Percentiles rank a stretch among this genome's conserved stretches.
Conservation (phyloP, 75 land plant genomes). For the Sequoiadendron giganteum region DNA sequence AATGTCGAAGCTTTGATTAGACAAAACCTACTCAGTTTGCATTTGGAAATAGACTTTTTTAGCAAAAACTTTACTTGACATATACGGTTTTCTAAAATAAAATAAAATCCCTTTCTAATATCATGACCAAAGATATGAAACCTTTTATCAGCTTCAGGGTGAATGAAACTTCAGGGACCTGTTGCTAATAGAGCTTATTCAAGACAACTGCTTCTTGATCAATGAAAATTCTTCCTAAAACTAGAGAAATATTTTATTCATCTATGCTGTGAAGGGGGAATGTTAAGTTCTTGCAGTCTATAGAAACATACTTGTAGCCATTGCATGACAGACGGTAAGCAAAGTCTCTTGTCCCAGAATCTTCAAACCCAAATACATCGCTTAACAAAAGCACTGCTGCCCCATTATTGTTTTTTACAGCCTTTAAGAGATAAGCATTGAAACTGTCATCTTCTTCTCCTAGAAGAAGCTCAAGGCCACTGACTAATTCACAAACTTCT, state of each 20-base stretch:
- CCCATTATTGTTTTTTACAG: conserved; percentile 91
- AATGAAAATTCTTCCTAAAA: neutral
- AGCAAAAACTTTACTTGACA: neutral
- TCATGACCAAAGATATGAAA: neutral
- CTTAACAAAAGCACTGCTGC: conserved; percentile 72
- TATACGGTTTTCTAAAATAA: neutral
- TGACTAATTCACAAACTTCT: conserved; percentile 87
- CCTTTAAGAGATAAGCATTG: conserved; percentile 64
- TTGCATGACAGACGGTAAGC: conserved; percentile 86
- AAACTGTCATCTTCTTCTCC: conserved; percentile 64
- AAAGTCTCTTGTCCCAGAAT: conserved; percentile 78
- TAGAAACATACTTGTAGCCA: conserved; percentile 81
- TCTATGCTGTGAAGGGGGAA: neutral
- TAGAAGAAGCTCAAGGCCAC: conserved; percentile 61
- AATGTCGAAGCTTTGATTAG: neutral
- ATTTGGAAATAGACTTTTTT: neutral
- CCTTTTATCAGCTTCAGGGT: neutral
- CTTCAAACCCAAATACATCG: conserved; percentile 75
- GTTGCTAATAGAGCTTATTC: neutral
- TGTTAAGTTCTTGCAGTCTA: neutral
- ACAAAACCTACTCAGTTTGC: neutral
- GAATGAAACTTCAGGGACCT: conserved; percentile 1
- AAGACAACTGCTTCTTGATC: neutral
- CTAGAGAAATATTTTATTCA: neutral
- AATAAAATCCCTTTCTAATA: neutral